Evolutionary conservation across 2,329 filamentous ascomycete species (phyloP).

Genomic region (Lachnellula arida): DNA sequence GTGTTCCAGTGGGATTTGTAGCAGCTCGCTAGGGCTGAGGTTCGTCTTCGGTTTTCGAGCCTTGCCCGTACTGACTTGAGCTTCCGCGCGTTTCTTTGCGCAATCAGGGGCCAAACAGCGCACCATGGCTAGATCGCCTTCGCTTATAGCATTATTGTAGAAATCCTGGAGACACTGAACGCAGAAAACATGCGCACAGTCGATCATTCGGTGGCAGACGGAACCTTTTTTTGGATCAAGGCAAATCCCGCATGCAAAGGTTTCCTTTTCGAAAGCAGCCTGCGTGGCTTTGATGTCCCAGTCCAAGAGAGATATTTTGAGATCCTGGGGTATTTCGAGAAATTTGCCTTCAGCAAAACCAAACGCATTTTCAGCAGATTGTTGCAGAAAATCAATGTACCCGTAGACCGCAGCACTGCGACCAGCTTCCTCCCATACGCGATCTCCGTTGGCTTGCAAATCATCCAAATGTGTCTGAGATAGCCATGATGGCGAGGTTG

Average conservation of each 20-base stretch:
- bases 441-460: conserved; percentile 46
- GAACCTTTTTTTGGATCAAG: conserved; percentile 84
- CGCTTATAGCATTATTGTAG: conserved; percentile 80
- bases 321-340: conserved; percentile 48
- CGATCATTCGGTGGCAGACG: conserved; percentile 73
- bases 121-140: conserved; percentile 75
- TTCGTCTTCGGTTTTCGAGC: conserved; percentile 61
- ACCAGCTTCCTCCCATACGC: conserved; percentile 59
- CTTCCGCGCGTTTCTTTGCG: conserved; percentile 52
- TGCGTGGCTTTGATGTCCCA: conserved; percentile 72
- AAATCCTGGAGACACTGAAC: conserved; percentile 81
- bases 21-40: conserved; percentile 77
- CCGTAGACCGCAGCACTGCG: conserved; percentile 54
- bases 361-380: conserved; percentile 55
- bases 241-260: conserved; percentile 84
- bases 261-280: conserved; percentile 73
- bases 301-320: conserved; percentile 69
- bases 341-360: conserved; percentile 48
- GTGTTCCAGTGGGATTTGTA: conserved; percentile 68
- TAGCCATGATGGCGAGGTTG: conserved; percentile 55
- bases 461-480: conserved; percentile 41
- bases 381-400: conserved; percentile 60
- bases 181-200: conserved; percentile 91
- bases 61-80: conserved; percentile 26
- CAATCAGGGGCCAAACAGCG: conserved; percentile 79